phyloP scores from a whole-genome alignment of 2,329 filamentous ascomycete genomes.

The Penicillium sp. region DNA sequence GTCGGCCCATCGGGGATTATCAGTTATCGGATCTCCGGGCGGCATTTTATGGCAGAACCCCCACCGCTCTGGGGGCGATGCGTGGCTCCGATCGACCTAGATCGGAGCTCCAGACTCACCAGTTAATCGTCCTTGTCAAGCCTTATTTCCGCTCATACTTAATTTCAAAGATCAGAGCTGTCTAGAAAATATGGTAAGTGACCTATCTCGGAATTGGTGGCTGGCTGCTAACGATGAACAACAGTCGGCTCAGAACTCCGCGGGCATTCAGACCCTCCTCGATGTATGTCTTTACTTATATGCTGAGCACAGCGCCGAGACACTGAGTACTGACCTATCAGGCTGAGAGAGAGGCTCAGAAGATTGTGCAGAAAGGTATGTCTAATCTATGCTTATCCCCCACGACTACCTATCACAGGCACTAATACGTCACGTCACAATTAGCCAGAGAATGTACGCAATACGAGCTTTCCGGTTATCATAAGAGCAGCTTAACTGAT shows the following conservation, averaged over 20 bases:
- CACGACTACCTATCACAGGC: constrained; percentile 2
- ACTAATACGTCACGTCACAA: constrained; percentile 29
- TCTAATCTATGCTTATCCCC: constrained; percentile 10
- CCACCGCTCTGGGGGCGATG: constrained; percentile 34
- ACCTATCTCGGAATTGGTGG: neutral
- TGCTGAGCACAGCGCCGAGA: neutral
- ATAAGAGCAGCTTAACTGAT: constrained; percentile 16
- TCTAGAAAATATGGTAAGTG: constrained; percentile 31
- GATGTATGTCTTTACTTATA: constrained; percentile 63
- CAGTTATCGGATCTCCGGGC: constrained; percentile 24
- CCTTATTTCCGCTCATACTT: constrained; percentile 9
- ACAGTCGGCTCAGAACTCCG: constrained; percentile 96
- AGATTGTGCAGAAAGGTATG: constrained; percentile 95
- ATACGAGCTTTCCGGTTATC: constrained; percentile 4
- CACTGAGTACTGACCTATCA: constrained; percentile 39
- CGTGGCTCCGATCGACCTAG: constrained; percentile 29
- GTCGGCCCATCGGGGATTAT: constrained; percentile 27
- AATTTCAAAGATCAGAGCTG: constrained; percentile 11
- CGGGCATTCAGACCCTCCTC: constrained; percentile 96
- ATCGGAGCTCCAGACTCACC: constrained; percentile 29
- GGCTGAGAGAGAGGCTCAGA: constrained; percentile 97
- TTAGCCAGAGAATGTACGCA: constrained; percentile 79
- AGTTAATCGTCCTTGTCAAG: constrained; percentile 19
- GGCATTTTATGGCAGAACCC: constrained; percentile 35
- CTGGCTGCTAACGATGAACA: constrained; percentile 10